phyloP scores from a whole-genome alignment of 2,329 filamentous ascomycete genomes.

The Tolypocladium sp. region DNA sequence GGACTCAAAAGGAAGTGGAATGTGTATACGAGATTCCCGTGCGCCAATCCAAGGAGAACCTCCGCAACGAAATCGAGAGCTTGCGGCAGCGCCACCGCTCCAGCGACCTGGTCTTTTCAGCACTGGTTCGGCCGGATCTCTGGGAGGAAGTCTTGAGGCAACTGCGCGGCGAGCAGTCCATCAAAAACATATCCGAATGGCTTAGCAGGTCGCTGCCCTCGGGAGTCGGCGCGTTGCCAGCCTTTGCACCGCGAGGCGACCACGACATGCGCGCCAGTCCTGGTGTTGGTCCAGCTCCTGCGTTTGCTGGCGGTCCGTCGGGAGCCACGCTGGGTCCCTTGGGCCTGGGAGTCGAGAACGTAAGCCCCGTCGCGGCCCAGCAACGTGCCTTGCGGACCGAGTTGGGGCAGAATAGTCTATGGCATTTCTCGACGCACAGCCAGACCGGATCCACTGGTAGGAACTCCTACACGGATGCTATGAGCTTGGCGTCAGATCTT shows the following conservation, averaged over 20 bases:
- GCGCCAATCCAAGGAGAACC: constrained; percentile 53
- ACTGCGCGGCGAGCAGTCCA: constrained; percentile 41
- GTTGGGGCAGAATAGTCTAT: constrained; percentile 34
- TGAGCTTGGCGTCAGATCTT: constrained; percentile 35
- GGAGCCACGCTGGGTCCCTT: constrained; percentile 23
- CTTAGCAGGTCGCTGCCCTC: constrained; percentile 27
- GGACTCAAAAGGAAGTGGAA: constrained; percentile 41
- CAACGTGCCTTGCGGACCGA: constrained; percentile 24
- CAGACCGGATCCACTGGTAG: constrained; percentile 36
- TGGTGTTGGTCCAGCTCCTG: constrained; percentile 2
- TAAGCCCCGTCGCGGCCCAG: constrained; percentile 20
- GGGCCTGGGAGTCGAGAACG: constrained; percentile 16
- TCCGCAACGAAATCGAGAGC: constrained; percentile 50
- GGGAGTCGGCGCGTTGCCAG: constrained; percentile 17
- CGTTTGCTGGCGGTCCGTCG: constrained; percentile 19
- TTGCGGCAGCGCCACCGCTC: constrained; percentile 44
- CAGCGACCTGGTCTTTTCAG: constrained; percentile 45
- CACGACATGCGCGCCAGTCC: constrained; percentile 6
- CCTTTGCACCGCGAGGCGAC: constrained; percentile 12
- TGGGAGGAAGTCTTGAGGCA: constrained; percentile 46
- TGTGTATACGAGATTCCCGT: constrained; percentile 55
- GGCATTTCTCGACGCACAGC: constrained; percentile 37
- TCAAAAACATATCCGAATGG: constrained; percentile 48
- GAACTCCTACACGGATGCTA: constrained; percentile 35
- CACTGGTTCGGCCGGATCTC: constrained; percentile 39